These are phyloP conservation scores for Nidularia pulvinata DNA, from an alignment of 768 basidiomycete species.

Conservation along the genomic window DNA sequence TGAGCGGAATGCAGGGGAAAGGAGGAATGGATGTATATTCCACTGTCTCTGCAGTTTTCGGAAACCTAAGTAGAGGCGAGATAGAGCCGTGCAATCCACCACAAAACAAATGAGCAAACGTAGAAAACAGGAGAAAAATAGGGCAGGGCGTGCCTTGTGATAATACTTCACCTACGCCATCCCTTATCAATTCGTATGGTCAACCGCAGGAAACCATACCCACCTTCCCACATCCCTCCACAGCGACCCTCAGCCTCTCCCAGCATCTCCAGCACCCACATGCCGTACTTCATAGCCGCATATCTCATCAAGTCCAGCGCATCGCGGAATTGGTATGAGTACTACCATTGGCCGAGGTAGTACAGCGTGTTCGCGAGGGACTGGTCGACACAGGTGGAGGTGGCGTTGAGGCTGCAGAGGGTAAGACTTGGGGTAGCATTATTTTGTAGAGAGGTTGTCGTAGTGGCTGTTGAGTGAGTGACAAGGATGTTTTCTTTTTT, in stretches of 20 bases:
- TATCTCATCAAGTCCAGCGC: constrained; percentile 41
- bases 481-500: constrained; percentile 34
- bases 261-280: constrained; percentile 40
- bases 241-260: constrained; percentile 31
- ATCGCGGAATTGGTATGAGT: constrained; percentile 49
- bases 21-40: constrained; percentile 30
- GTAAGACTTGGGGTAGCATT: constrained; percentile 42
- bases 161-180: constrained; percentile 36
- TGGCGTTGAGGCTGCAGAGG: constrained; percentile 44
- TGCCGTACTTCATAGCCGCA: constrained; percentile 41
- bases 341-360: constrained; percentile 63
- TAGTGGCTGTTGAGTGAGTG: constrained; percentile 37
- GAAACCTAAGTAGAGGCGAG: constrained; percentile 43
- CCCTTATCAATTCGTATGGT: constrained; percentile 1
- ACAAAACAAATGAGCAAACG: background rate
- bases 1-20: too few relatives aligned
- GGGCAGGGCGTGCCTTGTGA: constrained; percentile 30
- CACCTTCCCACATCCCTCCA: constrained; percentile 20
- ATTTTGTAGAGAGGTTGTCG: constrained; percentile 49
- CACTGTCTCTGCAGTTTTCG: constrained; percentile 51
- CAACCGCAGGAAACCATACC: too few relatives aligned
- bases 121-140: background rate
- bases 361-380: constrained; percentile 51
- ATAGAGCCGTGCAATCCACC: constrained; percentile 46
- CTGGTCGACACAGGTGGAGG: constrained; percentile 39